These are phyloP conservation scores for Ilex aquifolium DNA, from an alignment of 257 asterid species.

Conservation along the genomic window DNA sequence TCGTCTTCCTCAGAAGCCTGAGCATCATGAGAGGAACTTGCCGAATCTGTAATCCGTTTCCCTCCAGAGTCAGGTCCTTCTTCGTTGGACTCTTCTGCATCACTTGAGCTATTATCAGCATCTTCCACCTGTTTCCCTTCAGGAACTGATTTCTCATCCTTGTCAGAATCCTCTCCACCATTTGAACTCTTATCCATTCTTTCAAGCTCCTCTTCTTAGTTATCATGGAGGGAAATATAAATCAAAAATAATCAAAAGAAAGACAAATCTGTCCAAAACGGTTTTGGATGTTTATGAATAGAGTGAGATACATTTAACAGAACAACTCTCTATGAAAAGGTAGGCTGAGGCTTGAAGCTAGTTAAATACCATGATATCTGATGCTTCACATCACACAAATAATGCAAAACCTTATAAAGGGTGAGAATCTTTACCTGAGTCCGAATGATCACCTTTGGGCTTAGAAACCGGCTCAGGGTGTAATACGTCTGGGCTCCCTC, in stretches of 20 bases:
- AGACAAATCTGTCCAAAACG: background rate
- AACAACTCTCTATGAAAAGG: too few relatives aligned
- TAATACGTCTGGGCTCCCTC: constrained; percentile 29
- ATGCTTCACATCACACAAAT: too few relatives aligned
- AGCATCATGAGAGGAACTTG: constrained; percentile 27
- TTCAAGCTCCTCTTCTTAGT: constrained; percentile 34
- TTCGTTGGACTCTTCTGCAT: constrained; percentile 41
- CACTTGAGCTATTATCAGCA: constrained; percentile 35
- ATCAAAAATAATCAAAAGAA: constrained; percentile 9
- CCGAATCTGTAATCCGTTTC: constrained; percentile 34
- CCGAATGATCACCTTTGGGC: constrained; percentile 29
- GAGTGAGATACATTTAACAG: too few relatives aligned
- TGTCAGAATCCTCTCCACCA: constrained; percentile 37
- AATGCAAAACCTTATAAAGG: background rate
- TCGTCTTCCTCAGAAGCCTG: constrained; percentile 42
- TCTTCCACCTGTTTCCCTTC: constrained; percentile 33
- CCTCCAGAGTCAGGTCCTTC: constrained; percentile 46
- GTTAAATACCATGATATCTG: too few relatives aligned
- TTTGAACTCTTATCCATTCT: constrained; percentile 22
- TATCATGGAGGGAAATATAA: background rate
- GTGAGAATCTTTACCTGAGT: constrained; percentile 41
- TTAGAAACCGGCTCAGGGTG: constrained; percentile 29
- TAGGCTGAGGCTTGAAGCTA: too few relatives aligned
- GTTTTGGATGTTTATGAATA: too few relatives aligned
- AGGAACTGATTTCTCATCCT: constrained; percentile 23